These are phyloP conservation scores for Balakata baccata DNA, from an alignment of 345 rosid species.

Conservation along the genomic window DNA sequence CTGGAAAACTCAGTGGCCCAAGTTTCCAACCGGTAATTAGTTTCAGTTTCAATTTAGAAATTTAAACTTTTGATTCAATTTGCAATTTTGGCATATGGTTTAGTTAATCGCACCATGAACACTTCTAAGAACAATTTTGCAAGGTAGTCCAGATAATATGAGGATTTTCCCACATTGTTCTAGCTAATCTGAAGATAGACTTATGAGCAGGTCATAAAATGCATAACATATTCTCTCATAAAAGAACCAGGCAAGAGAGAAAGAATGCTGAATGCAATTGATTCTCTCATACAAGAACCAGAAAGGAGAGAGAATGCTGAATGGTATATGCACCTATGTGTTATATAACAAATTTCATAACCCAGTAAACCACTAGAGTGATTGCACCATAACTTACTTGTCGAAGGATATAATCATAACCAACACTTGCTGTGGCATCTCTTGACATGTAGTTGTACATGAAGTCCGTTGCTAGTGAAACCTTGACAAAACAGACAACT, in stretches of 20 bases:
- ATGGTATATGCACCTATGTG: not conserved
- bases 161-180: too few relatives aligned
- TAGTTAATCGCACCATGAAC: not conserved
- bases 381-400: conserved; percentile 50
- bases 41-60: not conserved
- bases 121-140: not conserved
- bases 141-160: too few relatives aligned
- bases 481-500: conserved; percentile 40
- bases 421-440: conserved; percentile 84
- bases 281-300: not conserved
- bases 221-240: not conserved
- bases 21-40: not conserved
- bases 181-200: too few relatives aligned
- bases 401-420: conserved; percentile 94
- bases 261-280: too few relatives aligned
- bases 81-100: not conserved
- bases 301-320: not conserved
- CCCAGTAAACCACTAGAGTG: not conserved
- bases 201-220: not conserved
- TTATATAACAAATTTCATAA: not conserved
- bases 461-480: conserved; percentile 82
- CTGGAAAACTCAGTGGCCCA: too few relatives aligned
- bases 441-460: conserved; percentile 84
- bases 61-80: not conserved
- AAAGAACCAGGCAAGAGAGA: not conserved